These are phyloP conservation scores for Durusdinium trenchii DNA, from an alignment of 73 alveolate genomes.

Conservation along the genomic window DNA sequence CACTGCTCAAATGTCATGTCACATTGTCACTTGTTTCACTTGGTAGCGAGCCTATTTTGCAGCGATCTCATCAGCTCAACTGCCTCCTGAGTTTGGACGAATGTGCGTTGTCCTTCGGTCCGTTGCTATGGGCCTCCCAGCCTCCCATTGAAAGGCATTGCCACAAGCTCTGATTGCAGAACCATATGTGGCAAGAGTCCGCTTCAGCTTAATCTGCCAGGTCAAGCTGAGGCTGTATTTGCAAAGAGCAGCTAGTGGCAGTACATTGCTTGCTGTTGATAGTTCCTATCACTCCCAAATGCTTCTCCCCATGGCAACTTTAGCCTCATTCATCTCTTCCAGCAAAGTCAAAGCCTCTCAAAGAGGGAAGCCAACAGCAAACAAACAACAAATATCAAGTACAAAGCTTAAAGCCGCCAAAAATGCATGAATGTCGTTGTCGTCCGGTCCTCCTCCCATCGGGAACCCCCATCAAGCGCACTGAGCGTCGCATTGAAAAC, in stretches of 20 bases:
- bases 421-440: not conserved
- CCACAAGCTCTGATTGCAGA: slow-evolving; percentile 67
- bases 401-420: not conserved
- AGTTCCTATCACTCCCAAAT: no score
- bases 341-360: slow-evolving; percentile 1
- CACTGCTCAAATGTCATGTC: no score
- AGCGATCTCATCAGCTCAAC: slow-evolving; percentile 38
- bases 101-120: not conserved
- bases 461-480: slow-evolving; percentile 71
- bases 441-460: slow-evolving; percentile 56
- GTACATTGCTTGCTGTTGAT: no score
- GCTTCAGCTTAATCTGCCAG: slow-evolving; percentile 24
- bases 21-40: no score
- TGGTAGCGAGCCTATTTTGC: no score
- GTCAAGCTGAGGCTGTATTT: no score
- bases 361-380: no score
- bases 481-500: slow-evolving; percentile 70
- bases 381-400: no score
- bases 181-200: slow-evolving; percentile 69
- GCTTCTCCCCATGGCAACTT: not conserved
- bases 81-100: slow-evolving; percentile 23
- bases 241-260: no score
- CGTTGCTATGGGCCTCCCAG: not conserved
- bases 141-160: slow-evolving; percentile 68
- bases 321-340: slow-evolving; percentile 49